Evolutionary conservation across 2,329 filamentous ascomycete genomes (phyloP).

Genomic region (Monosporascus sp.): DNA sequence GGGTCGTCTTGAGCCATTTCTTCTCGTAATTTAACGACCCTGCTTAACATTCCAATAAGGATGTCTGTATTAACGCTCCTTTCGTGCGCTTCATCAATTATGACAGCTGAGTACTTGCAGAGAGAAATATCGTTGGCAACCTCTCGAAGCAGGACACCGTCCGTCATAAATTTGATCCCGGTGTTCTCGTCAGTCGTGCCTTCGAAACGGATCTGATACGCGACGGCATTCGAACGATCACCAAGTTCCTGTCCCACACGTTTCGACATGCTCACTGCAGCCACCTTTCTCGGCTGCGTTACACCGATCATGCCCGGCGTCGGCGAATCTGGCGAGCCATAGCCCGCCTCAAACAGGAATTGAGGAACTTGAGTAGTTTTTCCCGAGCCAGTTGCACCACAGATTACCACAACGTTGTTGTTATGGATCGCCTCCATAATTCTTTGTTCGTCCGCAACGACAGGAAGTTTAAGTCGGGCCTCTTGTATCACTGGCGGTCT

Average conservation of each 20-base stretch:
- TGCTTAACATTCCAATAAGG: slow-evolving; percentile 92
- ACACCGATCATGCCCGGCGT: slow-evolving; percentile 91
- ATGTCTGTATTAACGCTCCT: slow-evolving; percentile 97
- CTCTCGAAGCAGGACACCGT: slow-evolving; percentile 89
- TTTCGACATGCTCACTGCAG: slow-evolving; percentile 93
- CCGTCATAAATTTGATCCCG: slow-evolving; percentile 97
- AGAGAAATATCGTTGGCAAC: slow-evolving; percentile 84
- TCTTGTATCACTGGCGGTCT: slow-evolving; percentile 71
- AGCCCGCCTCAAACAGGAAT: slow-evolving; percentile 91
- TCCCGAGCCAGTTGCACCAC: slow-evolving; percentile 91
- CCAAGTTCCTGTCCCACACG: slow-evolving; percentile 84
- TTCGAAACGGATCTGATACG: slow-evolving; percentile 94
- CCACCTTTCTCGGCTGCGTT: slow-evolving; percentile 90
- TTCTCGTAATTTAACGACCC: slow-evolving; percentile 78
- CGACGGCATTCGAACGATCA: slow-evolving; percentile 68
- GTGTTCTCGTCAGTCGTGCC: slow-evolving; percentile 74
- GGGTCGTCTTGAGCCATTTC: slow-evolving; percentile 69
- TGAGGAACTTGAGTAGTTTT: slow-evolving; percentile 98
- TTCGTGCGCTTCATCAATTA: slow-evolving; percentile 97
- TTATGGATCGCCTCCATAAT: slow-evolving; percentile 98
- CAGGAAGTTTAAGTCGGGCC: slow-evolving; percentile 72
- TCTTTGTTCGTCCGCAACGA: slow-evolving; percentile 91
- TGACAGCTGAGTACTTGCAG: slow-evolving; percentile 83
- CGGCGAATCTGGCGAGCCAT: slow-evolving; percentile 69
- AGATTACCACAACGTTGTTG: slow-evolving; percentile 83